Percentiles rank a stretch among this genome's conserved stretches.
These are phyloP conservation scores for Quercus berberidifolia DNA, from an alignment of 306 rosid genomes.

Conservation along the genomic window DNA sequence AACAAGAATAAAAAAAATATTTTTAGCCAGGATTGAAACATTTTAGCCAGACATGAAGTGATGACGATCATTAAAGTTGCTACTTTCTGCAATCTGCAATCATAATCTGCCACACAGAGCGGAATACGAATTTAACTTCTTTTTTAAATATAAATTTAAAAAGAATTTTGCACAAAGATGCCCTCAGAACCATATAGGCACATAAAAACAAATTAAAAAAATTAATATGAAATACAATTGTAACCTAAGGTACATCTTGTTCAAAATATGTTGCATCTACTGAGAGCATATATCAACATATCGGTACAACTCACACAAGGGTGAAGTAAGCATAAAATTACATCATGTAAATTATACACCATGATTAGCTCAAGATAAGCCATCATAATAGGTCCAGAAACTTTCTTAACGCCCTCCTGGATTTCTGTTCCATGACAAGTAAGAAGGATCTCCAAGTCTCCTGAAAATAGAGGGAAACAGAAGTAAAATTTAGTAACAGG, in stretches of 20 bases:
- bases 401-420: slow-evolving; percentile 64
- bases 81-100: not conserved
- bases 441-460: slow-evolving; percentile 92
- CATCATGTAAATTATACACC: slow-evolving; percentile 3
- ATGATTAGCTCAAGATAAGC: slow-evolving; percentile 2
- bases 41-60: too few species aligned
- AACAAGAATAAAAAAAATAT: too few species aligned
- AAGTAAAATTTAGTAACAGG: not conserved
- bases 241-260: not conserved
- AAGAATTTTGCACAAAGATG: not conserved
- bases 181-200: not conserved
- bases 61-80: too few species aligned
- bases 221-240: not conserved
- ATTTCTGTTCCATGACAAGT: slow-evolving; percentile 81
- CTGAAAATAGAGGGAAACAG: slow-evolving; percentile 33
- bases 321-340: slow-evolving; percentile 42
- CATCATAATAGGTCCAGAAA: not conserved
- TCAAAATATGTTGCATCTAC: not conserved
- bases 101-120: not conserved
- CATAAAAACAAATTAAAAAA: not conserved
- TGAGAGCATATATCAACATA: slow-evolving; percentile 2
- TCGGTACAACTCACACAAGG: slow-evolving; percentile 2
- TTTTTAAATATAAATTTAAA: not conserved
- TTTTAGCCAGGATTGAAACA: too few species aligned
- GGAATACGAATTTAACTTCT: not conserved